These are phyloP conservation scores for Fulvia fulva DNA, from an alignment of 2,329 filamentous ascomycete species.

Conservation along the genomic window DNA sequence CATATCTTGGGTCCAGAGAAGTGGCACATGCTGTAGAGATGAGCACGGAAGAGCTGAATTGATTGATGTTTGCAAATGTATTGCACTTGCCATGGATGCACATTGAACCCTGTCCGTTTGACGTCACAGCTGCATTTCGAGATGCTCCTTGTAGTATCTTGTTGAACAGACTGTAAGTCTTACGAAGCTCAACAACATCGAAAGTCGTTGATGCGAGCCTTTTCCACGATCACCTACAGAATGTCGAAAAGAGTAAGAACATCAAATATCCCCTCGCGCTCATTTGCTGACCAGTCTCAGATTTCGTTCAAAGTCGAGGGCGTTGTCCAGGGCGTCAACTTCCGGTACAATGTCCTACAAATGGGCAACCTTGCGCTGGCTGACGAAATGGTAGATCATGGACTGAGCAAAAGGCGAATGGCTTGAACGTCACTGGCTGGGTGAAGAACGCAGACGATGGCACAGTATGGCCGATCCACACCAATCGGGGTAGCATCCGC, in stretches of 20 bases:
- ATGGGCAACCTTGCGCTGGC: background rate
- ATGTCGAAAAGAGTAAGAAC: constrained; percentile 18
- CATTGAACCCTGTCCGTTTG: background rate
- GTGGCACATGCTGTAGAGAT: too few species aligned
- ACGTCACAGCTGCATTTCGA: background rate
- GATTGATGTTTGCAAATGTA: too few species aligned
- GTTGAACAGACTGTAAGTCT: too few species aligned
- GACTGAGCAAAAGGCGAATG: constrained; percentile 42
- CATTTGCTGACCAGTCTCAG: constrained; percentile 26
- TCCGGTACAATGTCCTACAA: constrained; percentile 36
- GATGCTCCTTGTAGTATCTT: too few species aligned
- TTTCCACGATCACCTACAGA: constrained; percentile 7
- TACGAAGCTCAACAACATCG: background rate
- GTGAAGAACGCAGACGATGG: constrained; percentile 47
- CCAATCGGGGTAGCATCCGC: background rate
- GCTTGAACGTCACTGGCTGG: constrained; percentile 43
- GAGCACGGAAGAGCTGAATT: too few species aligned
- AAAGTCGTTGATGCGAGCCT: constrained; percentile 17
- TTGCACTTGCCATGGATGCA: too few species aligned
- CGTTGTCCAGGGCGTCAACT: constrained; percentile 50
- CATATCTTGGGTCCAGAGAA: too few species aligned
- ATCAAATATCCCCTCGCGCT: background rate
- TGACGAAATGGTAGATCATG: constrained; percentile 31
- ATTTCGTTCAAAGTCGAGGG: constrained; percentile 48
- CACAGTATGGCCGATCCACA: constrained; percentile 29